Conservation (phyloP, 371 early-diverging fungal genomes). For the Cokeromyces recurvatus region DNA sequence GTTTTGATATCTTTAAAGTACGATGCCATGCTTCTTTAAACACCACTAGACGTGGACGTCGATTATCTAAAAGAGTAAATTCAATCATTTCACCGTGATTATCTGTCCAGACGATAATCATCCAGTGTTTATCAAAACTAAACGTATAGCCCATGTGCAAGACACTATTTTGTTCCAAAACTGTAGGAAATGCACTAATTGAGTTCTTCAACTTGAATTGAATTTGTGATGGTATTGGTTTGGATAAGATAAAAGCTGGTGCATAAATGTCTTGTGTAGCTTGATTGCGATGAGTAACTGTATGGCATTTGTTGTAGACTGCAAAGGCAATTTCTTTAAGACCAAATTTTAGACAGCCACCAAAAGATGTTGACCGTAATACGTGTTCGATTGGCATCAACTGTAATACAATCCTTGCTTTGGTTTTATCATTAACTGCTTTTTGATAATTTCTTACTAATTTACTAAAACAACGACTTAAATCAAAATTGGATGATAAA, state of each 20-base stretch:
- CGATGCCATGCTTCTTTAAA: slow-evolving; percentile 43
- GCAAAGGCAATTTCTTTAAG: slow-evolving; percentile 60
- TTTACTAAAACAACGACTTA: slow-evolving; percentile 52
- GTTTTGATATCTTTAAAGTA: slow-evolving; percentile 24
- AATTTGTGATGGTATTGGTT: slow-evolving; percentile 34
- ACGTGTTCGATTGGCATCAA: slow-evolving; percentile 60
- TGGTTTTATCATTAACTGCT: background rate
- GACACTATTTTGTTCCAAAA: slow-evolving; percentile 29
- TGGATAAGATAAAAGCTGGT: slow-evolving; percentile 51
- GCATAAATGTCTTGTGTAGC: slow-evolving; percentile 27
- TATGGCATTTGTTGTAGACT: slow-evolving; percentile 52
- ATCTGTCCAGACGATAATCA: slow-evolving; percentile 58
- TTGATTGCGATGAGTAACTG: slow-evolving; percentile 24
- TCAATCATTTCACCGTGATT: slow-evolving; percentile 55
- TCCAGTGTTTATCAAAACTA: slow-evolving; percentile 54
- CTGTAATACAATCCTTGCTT: slow-evolving; percentile 40
- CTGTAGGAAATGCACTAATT: slow-evolving; percentile 17
- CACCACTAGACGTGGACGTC: slow-evolving; percentile 1
- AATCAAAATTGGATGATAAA: slow-evolving; percentile 45
- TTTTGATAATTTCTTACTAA: slow-evolving; percentile 28
- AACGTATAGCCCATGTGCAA: slow-evolving; percentile 57
- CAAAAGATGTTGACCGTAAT: slow-evolving; percentile 45
- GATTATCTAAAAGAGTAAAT: slow-evolving; percentile 23
- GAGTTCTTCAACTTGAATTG: slow-evolving; percentile 38
- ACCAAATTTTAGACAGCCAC: slow-evolving; percentile 52